Evolutionary conservation across 1,284 basidiomycete genomes (phyloP).

Genomic region (Tilletiopsis washingtonensis): DNA sequence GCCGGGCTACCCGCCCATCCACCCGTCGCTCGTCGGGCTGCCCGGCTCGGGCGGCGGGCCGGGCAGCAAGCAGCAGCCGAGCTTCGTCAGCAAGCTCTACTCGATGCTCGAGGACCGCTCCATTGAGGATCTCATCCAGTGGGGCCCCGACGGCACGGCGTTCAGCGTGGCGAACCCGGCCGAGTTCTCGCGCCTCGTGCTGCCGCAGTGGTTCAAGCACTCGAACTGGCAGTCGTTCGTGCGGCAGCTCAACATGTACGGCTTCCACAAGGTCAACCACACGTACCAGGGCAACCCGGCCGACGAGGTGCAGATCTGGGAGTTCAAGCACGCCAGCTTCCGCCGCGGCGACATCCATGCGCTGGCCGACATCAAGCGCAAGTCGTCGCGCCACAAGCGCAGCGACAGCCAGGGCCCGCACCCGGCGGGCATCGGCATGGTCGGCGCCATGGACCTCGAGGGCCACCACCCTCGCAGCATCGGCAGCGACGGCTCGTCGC

Average conservation of each 20-base stretch:
- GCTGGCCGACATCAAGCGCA: conserved; percentile 38
- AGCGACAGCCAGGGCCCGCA: conserved; percentile 15
- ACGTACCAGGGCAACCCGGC: conserved; percentile 31
- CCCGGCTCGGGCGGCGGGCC: conserved; percentile 27
- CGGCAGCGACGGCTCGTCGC: neutral
- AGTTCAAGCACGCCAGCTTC: conserved; percentile 37
- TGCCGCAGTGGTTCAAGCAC: conserved; percentile 44
- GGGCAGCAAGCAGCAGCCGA: conserved; percentile 37
- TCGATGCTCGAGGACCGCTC: conserved; percentile 40
- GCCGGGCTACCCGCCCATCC: conserved; percentile 27
- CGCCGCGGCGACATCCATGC: conserved; percentile 32
- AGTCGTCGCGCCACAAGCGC: conserved; percentile 31
- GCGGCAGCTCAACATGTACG: conserved; percentile 38
- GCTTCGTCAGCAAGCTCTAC: conserved; percentile 38
- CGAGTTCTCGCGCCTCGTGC: conserved; percentile 33
- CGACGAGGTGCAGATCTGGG: conserved; percentile 40
- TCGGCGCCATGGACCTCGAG: conserved; percentile 7
- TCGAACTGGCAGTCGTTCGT: conserved; percentile 44
- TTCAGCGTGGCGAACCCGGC: conserved; percentile 40
- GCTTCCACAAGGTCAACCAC: conserved; percentile 44
- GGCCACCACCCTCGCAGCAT: neutral
- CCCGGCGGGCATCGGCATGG: conserved; percentile 12
- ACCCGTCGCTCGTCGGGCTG: conserved; percentile 28
- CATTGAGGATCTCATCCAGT: conserved; percentile 32
- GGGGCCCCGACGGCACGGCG: conserved; percentile 29